phyloP scores from a whole-genome alignment of 495 filamentous ascomycete species.

The Xanthoparmelia taractica region DNA sequence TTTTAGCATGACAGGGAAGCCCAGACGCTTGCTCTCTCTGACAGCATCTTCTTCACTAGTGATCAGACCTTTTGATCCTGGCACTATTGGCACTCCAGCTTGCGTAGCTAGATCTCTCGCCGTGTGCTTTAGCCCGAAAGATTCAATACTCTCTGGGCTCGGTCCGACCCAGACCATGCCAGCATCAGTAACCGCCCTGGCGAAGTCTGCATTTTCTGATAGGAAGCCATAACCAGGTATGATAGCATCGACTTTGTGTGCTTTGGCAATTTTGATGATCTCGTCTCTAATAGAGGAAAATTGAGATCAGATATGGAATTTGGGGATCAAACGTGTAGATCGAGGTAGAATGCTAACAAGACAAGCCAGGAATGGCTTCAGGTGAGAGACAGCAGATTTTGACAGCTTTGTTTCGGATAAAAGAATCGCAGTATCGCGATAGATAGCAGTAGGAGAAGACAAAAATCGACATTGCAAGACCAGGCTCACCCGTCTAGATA shows the following conservation, averaged over 20 bases:
- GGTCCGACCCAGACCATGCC: constrained; percentile 51
- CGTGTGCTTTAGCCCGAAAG: constrained; percentile 51
- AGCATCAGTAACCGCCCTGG: constrained; percentile 37
- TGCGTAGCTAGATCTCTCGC: constrained; percentile 44
- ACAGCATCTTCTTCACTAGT: constrained; percentile 41
- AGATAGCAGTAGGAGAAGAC: not conserved
- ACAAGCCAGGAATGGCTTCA: not conserved
- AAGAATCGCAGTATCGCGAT: not conserved
- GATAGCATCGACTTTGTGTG: constrained; percentile 38
- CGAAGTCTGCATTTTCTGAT: constrained; percentile 53
- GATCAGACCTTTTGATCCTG: constrained; percentile 44
- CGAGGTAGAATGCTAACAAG: not conserved
- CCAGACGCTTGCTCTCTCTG: constrained; percentile 36
- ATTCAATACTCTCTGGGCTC: constrained; percentile 43
- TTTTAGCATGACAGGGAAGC: constrained; percentile 53
- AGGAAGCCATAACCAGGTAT: constrained; percentile 55
- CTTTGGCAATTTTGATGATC: constrained; percentile 44
- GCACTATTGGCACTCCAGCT: constrained; percentile 47
- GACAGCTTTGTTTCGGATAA: not conserved
- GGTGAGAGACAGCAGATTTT: not conserved
- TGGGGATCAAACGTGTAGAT: not conserved
- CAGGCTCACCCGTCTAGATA: constrained; percentile 39
- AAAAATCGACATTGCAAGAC: not conserved
- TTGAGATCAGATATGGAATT: constrained; percentile 11
- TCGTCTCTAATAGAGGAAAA: constrained; percentile 29